Evolutionary conservation across 2,329 filamentous ascomycete species (phyloP), one percentile per base, ranked within the genome.

Genomic region (Arthrinium puccinioides): DNA sequence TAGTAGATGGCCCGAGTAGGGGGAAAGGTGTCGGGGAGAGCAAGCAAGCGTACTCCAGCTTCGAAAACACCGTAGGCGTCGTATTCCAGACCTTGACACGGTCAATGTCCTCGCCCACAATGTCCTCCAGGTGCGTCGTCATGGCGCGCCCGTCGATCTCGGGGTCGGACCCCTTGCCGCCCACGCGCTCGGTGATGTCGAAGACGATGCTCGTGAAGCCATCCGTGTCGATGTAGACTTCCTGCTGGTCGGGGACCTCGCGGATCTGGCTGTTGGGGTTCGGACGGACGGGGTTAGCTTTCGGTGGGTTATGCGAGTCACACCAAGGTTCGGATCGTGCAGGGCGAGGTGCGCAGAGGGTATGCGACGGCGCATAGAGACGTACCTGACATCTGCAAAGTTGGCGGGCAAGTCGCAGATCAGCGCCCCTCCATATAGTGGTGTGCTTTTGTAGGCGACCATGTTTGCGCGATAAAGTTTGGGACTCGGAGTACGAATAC

Each of bases 161-260:
- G 14, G 77, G 67, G 2, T 67, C 62, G 28, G 62, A 66, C 21
- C 70, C 68, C 5, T 74, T 52, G 11, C 61, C 56, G 42, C 76
- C 74, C 16, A 94, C 82, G 39, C 85, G 83, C 66, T 96, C 83
- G 38, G 85, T 84, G 53, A 97, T 87, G 53, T 97, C 90, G 60
- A 96, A 75, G 50, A 95, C 89, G 57, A 95, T 80, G 62, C 77
- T 88, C 4, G 86, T 87, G 60, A 89, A 89, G 34, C 87, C 88
- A 44, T 84, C 74, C 46, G 76, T 73, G 57, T 94, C 87, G 53
- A 96, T 82, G 66, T 81, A 95, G 49, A 96, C 84, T 69, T 96
- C 90, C 66, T 97, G 89, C 60, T 94, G 85, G 57, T 90, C 82
- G 35, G 84, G 84, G 5, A 89, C 79, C 62, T 87, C 75, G 45